A percentile compares a stretch with the other conserved stretches of the same genome.
Conservation (phyloP, 2,329 filamentous ascomycete species). For the Blumeriella jaapii region DNA sequence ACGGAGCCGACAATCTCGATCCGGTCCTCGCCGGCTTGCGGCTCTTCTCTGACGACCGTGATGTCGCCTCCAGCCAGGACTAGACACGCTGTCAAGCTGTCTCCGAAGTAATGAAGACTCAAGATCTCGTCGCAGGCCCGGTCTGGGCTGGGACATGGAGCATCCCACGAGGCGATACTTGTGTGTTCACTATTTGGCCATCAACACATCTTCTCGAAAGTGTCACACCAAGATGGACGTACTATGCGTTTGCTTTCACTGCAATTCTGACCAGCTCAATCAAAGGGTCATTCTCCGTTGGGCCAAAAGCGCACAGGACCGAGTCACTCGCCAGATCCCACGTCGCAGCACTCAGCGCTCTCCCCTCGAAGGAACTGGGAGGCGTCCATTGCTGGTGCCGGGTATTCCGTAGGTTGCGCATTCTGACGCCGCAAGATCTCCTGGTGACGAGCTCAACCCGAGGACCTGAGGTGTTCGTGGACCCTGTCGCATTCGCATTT, state of each 20-base stretch:
- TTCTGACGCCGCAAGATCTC: constrained; percentile 29
- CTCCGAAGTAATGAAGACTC: constrained; percentile 74
- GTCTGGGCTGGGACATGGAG: constrained; percentile 66
- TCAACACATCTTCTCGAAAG: constrained; percentile 24
- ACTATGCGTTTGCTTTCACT: constrained; percentile 31
- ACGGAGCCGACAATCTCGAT: constrained; percentile 95
- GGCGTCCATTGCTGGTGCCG: constrained; percentile 55
- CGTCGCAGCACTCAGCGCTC: constrained; percentile 62
- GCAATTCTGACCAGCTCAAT: constrained; percentile 58
- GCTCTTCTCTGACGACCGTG: constrained; percentile 66
- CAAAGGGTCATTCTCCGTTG: constrained; percentile 53
- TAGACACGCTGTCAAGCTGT: constrained; percentile 65
- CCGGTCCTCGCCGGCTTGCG: constrained; percentile 54
- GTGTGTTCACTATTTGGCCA: constrained; percentile 27
- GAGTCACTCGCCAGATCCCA: constrained; percentile 78
- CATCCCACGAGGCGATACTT: constrained; percentile 74
- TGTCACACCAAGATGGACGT: constrained; percentile 23
- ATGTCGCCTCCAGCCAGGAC: constrained; percentile 88
- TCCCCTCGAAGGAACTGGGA: constrained; percentile 34
- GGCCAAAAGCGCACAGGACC: constrained; percentile 75
- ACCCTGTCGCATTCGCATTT: constrained; percentile 7
- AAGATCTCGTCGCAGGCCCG: constrained; percentile 65
- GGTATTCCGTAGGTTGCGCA: constrained; percentile 83
- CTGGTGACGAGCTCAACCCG: constrained; percentile 2
- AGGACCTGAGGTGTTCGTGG: constrained; percentile 6